Evolutionary conservation across 768 basidiomycete species (phyloP), one percentile per base, ranked within the genome.

Genomic region (Lentinula raphanica): DNA sequence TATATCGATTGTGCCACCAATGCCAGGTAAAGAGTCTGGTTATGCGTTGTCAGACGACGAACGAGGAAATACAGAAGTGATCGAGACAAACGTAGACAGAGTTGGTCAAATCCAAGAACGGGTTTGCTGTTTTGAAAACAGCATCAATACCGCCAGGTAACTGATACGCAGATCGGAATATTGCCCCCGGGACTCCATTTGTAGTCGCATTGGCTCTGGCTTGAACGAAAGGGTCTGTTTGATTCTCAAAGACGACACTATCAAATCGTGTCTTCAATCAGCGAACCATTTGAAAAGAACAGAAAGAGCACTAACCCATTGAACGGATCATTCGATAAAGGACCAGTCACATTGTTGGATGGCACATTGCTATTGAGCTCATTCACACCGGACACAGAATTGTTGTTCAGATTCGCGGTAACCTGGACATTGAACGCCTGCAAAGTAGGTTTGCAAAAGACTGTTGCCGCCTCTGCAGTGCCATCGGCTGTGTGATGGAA

Each of bases 401-500:
- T 68, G 32, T 79, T 76, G 56, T 72, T 76, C 13, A 86, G 70
- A 58, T 75, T 70, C 35, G 76, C 76, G 0, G 69, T 71, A 0
- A 77, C 80, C 7, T 62, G 63, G 23, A 86, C 76, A 56, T 75
- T 66, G 60, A 73, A 77, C 1, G 76, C 65, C 3, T 68, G 59
- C 48, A 89, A 78, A 2, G 66, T 71, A 3, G 87, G 86, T 11
- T 68, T 61, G 64, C 87, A 89, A 60, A 88, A 86, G 6, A 87
- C 75, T 3, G 76, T 76, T 54, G 75, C 72, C 0, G 76, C 79
- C 58, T 82, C 72, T 12, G 71, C 66, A 49, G 65, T 63, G 3
- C 54, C 54, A 44, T 73, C 66, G 17, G 61, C 50, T 31, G 60
- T 61, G 5, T 56, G 58, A 54, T 79, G 72, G 66, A 76, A 86